A percentile compares a stretch with the other conserved stretches of the same genome.
These are phyloP conservation scores for Mycena venus DNA, from an alignment of 768 basidiomycete genomes.

Conservation along the genomic window DNA sequence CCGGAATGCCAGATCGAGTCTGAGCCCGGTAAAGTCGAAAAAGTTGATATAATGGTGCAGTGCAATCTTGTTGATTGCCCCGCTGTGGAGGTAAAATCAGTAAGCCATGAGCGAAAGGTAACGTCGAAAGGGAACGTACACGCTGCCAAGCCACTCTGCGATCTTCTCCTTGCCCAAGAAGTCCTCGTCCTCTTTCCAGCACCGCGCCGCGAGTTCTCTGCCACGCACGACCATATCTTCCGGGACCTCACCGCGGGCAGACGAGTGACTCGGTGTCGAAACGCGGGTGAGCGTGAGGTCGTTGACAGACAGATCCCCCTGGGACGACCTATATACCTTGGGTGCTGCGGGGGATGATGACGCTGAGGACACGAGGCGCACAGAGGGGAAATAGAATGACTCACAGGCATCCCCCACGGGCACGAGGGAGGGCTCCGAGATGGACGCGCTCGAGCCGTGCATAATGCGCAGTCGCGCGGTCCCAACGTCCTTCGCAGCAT, in stretches of 20 bases:
- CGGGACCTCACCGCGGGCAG: conserved; percentile 60
- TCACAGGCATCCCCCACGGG: conserved; percentile 65
- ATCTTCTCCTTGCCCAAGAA: conserved; percentile 92
- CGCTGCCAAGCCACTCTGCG: conserved; percentile 95
- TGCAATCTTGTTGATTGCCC: conserved; percentile 79
- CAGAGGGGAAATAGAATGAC: conserved; percentile 36
- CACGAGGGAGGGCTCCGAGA: conserved; percentile 86
- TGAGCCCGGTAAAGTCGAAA: conserved; percentile 88
- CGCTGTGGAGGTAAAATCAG: too few species aligned
- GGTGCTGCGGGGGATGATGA: conserved; percentile 26
- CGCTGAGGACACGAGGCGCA: conserved; percentile 29
- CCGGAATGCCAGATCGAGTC: conserved; percentile 94
- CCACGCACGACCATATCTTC: conserved; percentile 75
- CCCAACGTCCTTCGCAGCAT: conserved; percentile 43
- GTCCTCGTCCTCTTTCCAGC: conserved; percentile 88
- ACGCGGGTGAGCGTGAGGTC: conserved; percentile 62
- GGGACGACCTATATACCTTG: conserved; percentile 41
- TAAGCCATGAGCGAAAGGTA: conserved; percentile 1
- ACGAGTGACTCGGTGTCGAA: conserved; percentile 58
- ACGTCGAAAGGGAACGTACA: conserved; percentile 68
- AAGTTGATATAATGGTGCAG: conserved; percentile 86
- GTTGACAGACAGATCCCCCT: conserved; percentile 59
- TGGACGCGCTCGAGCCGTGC: conserved; percentile 80
- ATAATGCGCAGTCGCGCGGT: conserved; percentile 67
- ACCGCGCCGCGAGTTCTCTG: conserved; percentile 79